phyloP scores from a whole-genome alignment of 2,329 filamentous ascomycete species.

The Beauveria varroae region DNA sequence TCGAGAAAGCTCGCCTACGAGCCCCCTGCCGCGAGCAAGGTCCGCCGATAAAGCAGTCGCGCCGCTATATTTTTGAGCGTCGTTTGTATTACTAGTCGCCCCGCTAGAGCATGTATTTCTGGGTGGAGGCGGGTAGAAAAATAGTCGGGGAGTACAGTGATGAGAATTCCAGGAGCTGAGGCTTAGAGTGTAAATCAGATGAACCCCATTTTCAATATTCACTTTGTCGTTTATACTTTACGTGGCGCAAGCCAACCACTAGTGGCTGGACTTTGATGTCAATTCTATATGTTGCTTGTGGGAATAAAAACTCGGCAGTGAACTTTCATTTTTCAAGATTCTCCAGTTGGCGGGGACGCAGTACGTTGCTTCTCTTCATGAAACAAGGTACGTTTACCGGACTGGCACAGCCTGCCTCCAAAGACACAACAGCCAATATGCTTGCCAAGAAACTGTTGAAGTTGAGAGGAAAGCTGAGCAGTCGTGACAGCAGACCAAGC shows the following conservation, averaged over 20 bases:
- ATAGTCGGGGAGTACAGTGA: constrained; percentile 22
- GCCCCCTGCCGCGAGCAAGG: constrained; percentile 54
- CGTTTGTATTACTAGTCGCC: constrained; percentile 34
- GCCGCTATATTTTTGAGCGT: constrained; percentile 15
- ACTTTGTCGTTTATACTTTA: constrained; percentile 12
- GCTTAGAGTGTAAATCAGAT: constrained; percentile 46
- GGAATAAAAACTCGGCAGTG: too few species aligned
- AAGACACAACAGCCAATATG: not conserved
- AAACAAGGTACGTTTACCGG: not conserved
- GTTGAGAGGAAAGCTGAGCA: not conserved
- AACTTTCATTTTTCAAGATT: not conserved
- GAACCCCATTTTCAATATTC: constrained; percentile 34
- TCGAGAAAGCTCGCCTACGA: constrained; percentile 87
- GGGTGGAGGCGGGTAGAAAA: constrained; percentile 34
- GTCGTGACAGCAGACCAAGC: not conserved
- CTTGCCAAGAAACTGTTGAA: not conserved
- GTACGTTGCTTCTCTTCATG: not conserved
- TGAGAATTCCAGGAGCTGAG: constrained; percentile 22
- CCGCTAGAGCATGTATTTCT: constrained; percentile 35
- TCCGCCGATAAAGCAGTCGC: constrained; percentile 37
- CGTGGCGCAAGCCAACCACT: not conserved
- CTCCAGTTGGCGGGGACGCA: not conserved
- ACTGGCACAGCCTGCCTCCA: not conserved
- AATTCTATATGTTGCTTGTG: too few species aligned
- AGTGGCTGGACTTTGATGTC: not conserved